Conservation (phyloP, 805 yeast genomes). For the Metschnikowia chrysomelidarum region DNA sequence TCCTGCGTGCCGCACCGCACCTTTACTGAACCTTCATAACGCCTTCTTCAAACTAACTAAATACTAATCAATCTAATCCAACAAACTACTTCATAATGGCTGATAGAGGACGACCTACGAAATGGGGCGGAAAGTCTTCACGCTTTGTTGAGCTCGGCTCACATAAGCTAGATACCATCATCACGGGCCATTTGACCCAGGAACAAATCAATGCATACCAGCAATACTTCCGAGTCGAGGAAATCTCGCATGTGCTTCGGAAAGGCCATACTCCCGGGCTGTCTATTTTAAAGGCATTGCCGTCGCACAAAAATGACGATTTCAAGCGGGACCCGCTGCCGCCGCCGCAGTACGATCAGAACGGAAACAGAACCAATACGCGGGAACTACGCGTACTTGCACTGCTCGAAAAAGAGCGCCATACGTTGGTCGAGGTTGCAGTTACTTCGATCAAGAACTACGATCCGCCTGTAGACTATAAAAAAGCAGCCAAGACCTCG, state of each 20-base stretch:
- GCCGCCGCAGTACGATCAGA: constrained; percentile 82
- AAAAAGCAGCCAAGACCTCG: constrained; percentile 61
- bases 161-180: constrained; percentile 27
- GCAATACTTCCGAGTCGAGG: constrained; percentile 71
- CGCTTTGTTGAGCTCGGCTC: constrained; percentile 17
- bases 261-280: constrained; percentile 23
- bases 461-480: constrained; percentile 76
- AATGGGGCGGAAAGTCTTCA: constrained; percentile 19
- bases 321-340: constrained; percentile 75
- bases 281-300: constrained; percentile 47
- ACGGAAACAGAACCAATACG: constrained; percentile 85
- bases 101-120: constrained; percentile 16
- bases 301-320: constrained; percentile 39
- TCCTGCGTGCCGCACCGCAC: no score
- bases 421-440: constrained; percentile 73
- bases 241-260: constrained; percentile 61
- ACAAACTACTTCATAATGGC: constrained; percentile 5
- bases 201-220: constrained; percentile 83
- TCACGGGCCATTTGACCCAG: constrained; percentile 43
- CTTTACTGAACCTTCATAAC: no score
- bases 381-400: constrained; percentile 57
- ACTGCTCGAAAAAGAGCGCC: constrained; percentile 72
- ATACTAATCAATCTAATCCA: neutral
- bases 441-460: constrained; percentile 70
- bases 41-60: neutral